Evolutionary conservation across 495 filamentous ascomycete species (phyloP), one percentile per base, ranked within the genome.

Genomic region (Xylaria flabelliformis): DNA sequence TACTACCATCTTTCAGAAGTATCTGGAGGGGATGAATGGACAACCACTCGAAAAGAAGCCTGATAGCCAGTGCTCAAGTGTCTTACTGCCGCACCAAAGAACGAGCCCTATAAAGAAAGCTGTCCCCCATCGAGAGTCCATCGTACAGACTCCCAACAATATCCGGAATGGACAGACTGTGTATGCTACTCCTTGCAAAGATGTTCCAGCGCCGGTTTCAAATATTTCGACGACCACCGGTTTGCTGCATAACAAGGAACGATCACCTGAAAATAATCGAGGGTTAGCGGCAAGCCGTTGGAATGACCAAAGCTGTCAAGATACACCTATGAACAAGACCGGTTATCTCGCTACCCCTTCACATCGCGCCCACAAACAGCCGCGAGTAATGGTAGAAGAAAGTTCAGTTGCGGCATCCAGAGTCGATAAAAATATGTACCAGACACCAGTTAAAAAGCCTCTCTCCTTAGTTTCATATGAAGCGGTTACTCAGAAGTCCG

Each of bases 81-180:
- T 9, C 29, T 21, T 70, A 41, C 32, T 53, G 13, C 68, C 68
- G 0, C 68, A 70, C 9, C 58, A 63, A 41, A 50, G 68, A 36
- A 36, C 50, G 5, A 10, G n/a, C 15, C 42, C 9, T 17, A 32
- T 56, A 17, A 50, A 67, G 29, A 41, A 36, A 42, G 6, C 26
- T 32, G n/a, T 55, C 32, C 1, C 48, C 4, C 12, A n/a, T 41
- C 39, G 48, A 34, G 66, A 59, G 21, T 34, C 36, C 5, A 15
- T 15, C n/a, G 4, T 15, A 17, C 66, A 46, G 32, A 69, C 51
- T 32, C 39, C 66, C 0, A 44, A 69, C 4, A 50, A 39, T 15
- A 34, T 2, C 4, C 5, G 39, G 5, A 46, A 61, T 26, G 39
- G n/a, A 29, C 53, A n/a, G 15, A 8, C 2, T n/a, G 41, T 19